These are phyloP conservation scores for Lichtheimia corymbifera DNA, from an alignment of 371 early-diverging fungal species.

Conservation along the genomic window DNA sequence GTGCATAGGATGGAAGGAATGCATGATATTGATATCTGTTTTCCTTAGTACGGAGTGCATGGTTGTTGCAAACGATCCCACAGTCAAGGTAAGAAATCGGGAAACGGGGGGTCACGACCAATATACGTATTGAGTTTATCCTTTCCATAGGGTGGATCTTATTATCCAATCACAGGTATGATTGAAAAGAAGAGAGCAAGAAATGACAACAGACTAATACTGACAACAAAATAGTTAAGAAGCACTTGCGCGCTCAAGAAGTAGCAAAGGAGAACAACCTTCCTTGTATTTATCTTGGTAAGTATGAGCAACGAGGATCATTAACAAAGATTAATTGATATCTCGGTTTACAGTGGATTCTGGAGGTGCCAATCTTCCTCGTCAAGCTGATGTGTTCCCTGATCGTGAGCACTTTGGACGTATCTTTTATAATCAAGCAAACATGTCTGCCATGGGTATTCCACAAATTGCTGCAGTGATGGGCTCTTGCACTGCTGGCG, in stretches of 20 bases:
- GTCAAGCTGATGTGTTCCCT: constrained; percentile 96
- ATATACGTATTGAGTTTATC: neutral
- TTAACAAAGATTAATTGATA: neutral
- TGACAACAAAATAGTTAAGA: constrained; percentile 70
- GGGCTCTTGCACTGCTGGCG: constrained; percentile 98
- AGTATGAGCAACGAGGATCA: neutral
- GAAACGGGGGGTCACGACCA: neutral
- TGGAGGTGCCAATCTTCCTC: constrained; percentile 96
- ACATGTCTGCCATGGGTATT: constrained; percentile 87
- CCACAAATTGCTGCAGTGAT: constrained; percentile 97
- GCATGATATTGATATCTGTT: neutral
- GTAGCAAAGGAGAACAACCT: constrained; percentile 92
- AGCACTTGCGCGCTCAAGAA: constrained; percentile 98
- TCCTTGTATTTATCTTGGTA: constrained; percentile 94
- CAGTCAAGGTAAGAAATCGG: constrained; percentile 63
- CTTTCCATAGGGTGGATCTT: constrained; percentile 86
- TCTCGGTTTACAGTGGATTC: constrained; percentile 75
- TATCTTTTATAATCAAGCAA: constrained; percentile 93
- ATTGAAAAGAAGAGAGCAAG: neutral
- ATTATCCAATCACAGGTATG: constrained; percentile 90
- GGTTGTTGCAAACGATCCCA: constrained; percentile 95
- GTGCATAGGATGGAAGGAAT: neutral
- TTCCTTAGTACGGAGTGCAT: constrained; percentile 83
- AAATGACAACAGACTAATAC: neutral
- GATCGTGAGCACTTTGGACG: constrained; percentile 98